Evolutionary conservation across 2,329 filamentous ascomycete genomes (phyloP).

Genomic region (Ophiocordyceps camponoti-floridani): DNA sequence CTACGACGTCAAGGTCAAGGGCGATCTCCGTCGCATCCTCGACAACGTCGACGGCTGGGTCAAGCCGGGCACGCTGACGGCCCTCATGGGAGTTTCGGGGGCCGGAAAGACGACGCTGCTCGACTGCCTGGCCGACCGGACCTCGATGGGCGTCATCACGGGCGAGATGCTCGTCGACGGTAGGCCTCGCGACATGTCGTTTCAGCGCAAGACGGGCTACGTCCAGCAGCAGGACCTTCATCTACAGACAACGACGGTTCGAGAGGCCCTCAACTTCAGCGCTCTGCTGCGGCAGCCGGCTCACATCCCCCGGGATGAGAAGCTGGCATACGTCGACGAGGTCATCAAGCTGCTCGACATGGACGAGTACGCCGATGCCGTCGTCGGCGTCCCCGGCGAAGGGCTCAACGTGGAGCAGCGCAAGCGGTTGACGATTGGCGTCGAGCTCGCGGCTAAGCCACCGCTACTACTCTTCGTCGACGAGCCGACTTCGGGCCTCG

Average conservation of each 20-base stretch:
- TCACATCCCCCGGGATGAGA: constrained; percentile 54
- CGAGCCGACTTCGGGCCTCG: constrained; percentile 86
- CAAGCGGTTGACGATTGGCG: constrained; percentile 77
- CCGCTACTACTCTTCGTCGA: constrained; percentile 81
- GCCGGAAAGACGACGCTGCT: constrained; percentile 90
- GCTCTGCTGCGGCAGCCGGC: constrained; percentile 72
- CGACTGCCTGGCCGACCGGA: constrained; percentile 70
- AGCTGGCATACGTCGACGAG: constrained; percentile 74
- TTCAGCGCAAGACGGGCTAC: constrained; percentile 85
- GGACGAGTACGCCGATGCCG: constrained; percentile 74
- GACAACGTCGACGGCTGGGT: constrained; percentile 87
- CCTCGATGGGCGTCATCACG: constrained; percentile 74
- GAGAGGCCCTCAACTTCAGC: constrained; percentile 75
- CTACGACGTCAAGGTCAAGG: constrained; percentile 64
- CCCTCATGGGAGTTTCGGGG: constrained; percentile 79
- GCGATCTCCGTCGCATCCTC: constrained; percentile 55
- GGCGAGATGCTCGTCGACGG: constrained; percentile 61
- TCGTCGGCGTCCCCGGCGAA: constrained; percentile 81
- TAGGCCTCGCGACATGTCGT: constrained; percentile 54
- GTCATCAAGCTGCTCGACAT: constrained; percentile 85
- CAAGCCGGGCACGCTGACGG: constrained; percentile 77
- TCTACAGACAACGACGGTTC: constrained; percentile 65
- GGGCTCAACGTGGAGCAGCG: constrained; percentile 57
- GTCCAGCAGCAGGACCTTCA: constrained; percentile 90
- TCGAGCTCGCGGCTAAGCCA: constrained; percentile 89